Conservation (phyloP, 768 basidiomycete genomes). For the Mycena alexandri region DNA sequence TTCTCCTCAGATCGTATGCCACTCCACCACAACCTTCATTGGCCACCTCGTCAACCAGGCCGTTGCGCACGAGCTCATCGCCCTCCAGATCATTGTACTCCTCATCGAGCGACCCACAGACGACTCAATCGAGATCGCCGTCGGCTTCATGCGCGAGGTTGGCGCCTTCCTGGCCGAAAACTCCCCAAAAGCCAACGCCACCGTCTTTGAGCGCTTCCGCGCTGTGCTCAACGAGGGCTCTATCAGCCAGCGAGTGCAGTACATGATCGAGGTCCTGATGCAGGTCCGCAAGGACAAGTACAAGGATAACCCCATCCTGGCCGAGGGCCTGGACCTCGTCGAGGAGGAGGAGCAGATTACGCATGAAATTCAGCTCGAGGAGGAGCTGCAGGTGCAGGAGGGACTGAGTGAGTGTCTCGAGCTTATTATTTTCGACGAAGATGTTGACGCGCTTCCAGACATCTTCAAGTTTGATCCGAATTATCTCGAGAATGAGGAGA, state of each 20-base stretch:
- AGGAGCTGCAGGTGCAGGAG: slow-evolving; percentile 94
- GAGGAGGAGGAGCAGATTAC: slow-evolving; percentile 99
- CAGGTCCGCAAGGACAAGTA: slow-evolving; percentile 99
- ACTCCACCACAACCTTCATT: slow-evolving; percentile 92
- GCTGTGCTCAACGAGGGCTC: slow-evolving; percentile 95
- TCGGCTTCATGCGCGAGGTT: slow-evolving; percentile 97
- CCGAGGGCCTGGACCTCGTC: slow-evolving; percentile 95
- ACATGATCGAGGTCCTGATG: slow-evolving; percentile 99
- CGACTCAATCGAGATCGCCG: slow-evolving; percentile 98
- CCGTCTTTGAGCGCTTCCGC: slow-evolving; percentile 96
- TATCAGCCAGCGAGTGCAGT: slow-evolving; percentile 97
- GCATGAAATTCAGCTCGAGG: slow-evolving; percentile 92
- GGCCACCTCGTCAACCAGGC: slow-evolving; percentile 94
- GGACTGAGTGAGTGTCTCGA: slow-evolving; percentile 81
- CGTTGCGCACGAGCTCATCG: slow-evolving; percentile 94
- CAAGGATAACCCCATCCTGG: slow-evolving; percentile 96
- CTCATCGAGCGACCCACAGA: slow-evolving; percentile 96
- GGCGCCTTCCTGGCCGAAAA: slow-evolving; percentile 95
- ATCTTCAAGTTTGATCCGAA: slow-evolving; percentile 95
- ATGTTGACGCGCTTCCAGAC: slow-evolving; percentile 60
- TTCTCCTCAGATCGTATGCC: slow-evolving; percentile 81
- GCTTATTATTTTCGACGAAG: background rate
- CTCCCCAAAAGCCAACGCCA: slow-evolving; percentile 94
- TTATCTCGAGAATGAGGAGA: slow-evolving; percentile 91
- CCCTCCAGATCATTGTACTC: slow-evolving; percentile 95